These are phyloP conservation scores for Rubus idaeus DNA, from an alignment of 306 rosid genomes.

Conservation along the genomic window DNA sequence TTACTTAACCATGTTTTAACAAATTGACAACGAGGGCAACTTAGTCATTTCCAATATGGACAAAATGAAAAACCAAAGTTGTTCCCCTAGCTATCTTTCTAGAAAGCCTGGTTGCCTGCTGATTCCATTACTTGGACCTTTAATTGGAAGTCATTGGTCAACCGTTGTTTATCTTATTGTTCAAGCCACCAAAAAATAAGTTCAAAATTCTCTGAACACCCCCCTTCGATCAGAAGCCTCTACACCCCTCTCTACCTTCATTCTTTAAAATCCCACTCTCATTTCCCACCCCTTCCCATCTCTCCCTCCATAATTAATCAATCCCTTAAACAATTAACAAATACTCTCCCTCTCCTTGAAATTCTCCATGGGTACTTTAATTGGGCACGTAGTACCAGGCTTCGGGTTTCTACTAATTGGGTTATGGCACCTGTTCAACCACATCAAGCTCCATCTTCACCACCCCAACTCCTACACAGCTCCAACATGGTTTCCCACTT, in stretches of 20 bases:
- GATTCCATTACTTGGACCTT: background rate
- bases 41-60: background rate
- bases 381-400: constrained; percentile 86
- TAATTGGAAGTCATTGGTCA: constrained; percentile 15
- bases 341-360: background rate
- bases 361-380: constrained; percentile 55
- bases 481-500: constrained; percentile 65
- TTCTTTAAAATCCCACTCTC: constrained; percentile 14
- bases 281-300: background rate
- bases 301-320: background rate
- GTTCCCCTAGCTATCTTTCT: constrained; percentile 7
- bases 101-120: constrained; percentile 13
- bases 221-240: constrained; percentile 22
- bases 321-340: background rate
- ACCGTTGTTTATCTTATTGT: background rate
- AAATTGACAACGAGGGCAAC: background rate
- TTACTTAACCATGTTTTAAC: background rate
- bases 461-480: constrained; percentile 44
- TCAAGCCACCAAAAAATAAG: constrained; percentile 21
- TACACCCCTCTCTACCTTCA: background rate
- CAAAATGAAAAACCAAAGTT: background rate
- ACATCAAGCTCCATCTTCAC: constrained; percentile 57
- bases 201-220: constrained; percentile 5
- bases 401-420: constrained; percentile 71
- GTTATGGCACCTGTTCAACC: constrained; percentile 81